phyloP scores from a whole-genome alignment of 352 stramenopile species.

The Phytopythium kandeliae region DNA sequence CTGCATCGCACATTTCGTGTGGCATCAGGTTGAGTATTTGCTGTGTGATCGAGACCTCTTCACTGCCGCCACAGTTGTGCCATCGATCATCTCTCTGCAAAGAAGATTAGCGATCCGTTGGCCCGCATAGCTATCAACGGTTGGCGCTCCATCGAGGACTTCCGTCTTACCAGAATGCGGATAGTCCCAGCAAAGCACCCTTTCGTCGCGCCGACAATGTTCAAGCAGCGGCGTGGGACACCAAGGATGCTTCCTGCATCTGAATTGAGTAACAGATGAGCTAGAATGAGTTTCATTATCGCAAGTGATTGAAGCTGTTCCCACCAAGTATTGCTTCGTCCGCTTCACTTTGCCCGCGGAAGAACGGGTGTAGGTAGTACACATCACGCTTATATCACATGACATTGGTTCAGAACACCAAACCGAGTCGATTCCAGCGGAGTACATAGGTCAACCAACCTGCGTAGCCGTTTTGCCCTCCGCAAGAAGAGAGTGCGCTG shows the following conservation, averaged over 20 bases:
- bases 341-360: conserved; percentile 70
- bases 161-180: conserved; percentile 32
- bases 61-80: conserved; percentile 40
- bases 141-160: not conserved
- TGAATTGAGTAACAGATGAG: conserved; percentile 14
- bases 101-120: not conserved
- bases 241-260: conserved; percentile 67
- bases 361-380: conserved; percentile 85
- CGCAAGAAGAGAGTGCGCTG: conserved; percentile 53
- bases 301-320: no score
- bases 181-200: conserved; percentile 63
- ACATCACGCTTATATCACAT: conserved; percentile 53
- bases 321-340: conserved; percentile 81
- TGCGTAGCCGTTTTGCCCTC: conserved; percentile 82
- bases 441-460: conserved; percentile 23
- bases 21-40: conserved; percentile 52
- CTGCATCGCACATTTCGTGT: conserved; percentile 34
- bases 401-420: no score
- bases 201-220: conserved; percentile 83
- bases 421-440: no score
- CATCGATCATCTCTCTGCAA: conserved; percentile 49
- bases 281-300: no score
- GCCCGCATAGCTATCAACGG: not conserved
- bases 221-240: conserved; percentile 60
- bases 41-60: conserved; percentile 76